Conservation (phyloP, 768 basidiomycete genomes). For the Lactarius tabidus region DNA sequence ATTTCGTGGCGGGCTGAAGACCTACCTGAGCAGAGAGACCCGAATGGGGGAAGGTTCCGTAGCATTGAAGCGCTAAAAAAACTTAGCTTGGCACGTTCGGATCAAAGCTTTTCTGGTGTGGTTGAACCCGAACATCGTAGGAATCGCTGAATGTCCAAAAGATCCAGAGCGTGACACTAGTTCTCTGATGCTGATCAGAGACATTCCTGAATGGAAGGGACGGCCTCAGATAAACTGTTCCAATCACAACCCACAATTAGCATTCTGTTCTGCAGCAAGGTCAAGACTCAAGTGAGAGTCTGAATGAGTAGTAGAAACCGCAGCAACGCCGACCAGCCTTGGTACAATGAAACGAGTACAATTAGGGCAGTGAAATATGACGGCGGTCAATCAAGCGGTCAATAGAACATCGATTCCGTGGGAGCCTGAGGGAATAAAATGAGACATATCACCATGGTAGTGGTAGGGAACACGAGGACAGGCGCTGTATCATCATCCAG, state of each 20-base stretch:
- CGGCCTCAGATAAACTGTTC: constrained; percentile 35
- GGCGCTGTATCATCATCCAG: not conserved
- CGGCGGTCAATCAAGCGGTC: constrained; percentile 27
- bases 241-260: constrained; percentile 37
- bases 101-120: no score
- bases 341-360: constrained; percentile 24
- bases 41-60: no score
- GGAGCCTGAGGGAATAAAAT: constrained; percentile 29
- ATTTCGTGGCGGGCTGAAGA: constrained; percentile 27
- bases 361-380: constrained; percentile 33
- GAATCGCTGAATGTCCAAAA: constrained; percentile 38
- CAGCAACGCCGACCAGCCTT: not conserved
- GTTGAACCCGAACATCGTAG: no score
- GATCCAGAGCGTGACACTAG: constrained; percentile 33
- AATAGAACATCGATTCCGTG: constrained; percentile 21
- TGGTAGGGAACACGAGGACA: constrained; percentile 26
- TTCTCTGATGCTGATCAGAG: not conserved
- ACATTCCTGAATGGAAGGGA: not conserved
- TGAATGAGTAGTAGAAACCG: constrained; percentile 11
- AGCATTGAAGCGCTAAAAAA: no score
- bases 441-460: constrained; percentile 33
- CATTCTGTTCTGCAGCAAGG: constrained; percentile 31
- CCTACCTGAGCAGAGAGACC: no score
- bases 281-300: constrained; percentile 34
- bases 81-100: no score